Percentiles rank a stretch among this genome's conserved stretches.
These are phyloP conservation scores for Aleurites moluccanus DNA, from an alignment of 441 rosid genomes.

Conservation along the genomic window DNA sequence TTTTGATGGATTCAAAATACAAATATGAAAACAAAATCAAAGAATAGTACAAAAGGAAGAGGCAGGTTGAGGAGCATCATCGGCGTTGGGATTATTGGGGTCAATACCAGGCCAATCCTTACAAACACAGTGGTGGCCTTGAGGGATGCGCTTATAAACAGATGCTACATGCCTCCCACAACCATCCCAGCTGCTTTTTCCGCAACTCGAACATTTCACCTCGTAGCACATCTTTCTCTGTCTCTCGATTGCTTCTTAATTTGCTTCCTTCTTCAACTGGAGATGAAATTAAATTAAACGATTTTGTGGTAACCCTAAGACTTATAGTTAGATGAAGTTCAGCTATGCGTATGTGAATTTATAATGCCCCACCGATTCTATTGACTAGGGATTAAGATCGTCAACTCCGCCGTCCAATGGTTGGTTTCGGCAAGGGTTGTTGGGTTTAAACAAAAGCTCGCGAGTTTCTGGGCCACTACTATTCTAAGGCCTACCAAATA, in stretches of 20 bases:
- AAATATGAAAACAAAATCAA: constrained; percentile 1
- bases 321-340: too few relatives aligned
- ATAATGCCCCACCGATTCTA: neutral
- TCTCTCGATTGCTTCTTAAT: neutral
- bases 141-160: constrained; percentile 34
- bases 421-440: too few relatives aligned
- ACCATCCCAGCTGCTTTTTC: constrained; percentile 48
- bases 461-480: too few relatives aligned
- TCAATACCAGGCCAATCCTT: constrained; percentile 44
- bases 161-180: constrained; percentile 44
- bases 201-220: constrained; percentile 41
- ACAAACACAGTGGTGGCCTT: constrained; percentile 43
- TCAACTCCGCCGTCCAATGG: neutral
- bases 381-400: neutral
- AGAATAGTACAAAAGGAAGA: constrained; percentile 26
- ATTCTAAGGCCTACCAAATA: too few relatives aligned
- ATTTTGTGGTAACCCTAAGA: too few relatives aligned
- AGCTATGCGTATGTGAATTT: neutral
- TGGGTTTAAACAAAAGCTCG: too few relatives aligned
- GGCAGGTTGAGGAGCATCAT: neutral
- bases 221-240: constrained; percentile 36
- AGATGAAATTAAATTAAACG: too few relatives aligned
- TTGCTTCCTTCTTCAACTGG: too few relatives aligned
- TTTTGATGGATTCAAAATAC: neutral
- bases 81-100: constrained; percentile 24